Conservation (phyloP, 2,329 filamentous ascomycete species). For the Fusarium illudens region DNA sequence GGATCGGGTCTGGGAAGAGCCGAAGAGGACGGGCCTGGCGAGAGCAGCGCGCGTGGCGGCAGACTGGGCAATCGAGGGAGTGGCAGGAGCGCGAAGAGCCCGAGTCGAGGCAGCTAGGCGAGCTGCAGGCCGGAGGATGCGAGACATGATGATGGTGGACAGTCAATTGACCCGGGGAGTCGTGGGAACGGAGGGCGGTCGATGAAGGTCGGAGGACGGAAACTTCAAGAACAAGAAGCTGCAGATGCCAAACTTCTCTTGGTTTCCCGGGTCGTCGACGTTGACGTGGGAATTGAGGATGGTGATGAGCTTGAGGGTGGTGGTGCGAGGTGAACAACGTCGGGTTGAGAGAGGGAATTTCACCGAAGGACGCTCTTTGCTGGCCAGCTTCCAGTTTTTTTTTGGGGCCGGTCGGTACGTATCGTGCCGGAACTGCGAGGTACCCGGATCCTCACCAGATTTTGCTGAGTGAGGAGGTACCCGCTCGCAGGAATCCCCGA, state of each 20-base stretch:
- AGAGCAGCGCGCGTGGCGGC: slow-evolving; percentile 50
- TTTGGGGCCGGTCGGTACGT: slow-evolving; percentile 45
- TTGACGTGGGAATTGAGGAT: slow-evolving; percentile 39
- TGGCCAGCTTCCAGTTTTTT: slow-evolving; percentile 44
- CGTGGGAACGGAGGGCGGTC: slow-evolving; percentile 21
- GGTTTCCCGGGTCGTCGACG: slow-evolving; percentile 40
- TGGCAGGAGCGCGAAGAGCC: slow-evolving; percentile 46
- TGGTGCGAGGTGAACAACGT: slow-evolving; percentile 40
- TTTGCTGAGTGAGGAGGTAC: slow-evolving; percentile 24
- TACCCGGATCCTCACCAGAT: slow-evolving; percentile 27
- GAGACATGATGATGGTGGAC: slow-evolving; percentile 54
- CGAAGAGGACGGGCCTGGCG: slow-evolving; percentile 50
- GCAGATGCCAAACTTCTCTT: slow-evolving; percentile 36
- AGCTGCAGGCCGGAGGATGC: slow-evolving; percentile 60
- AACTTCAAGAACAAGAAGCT: slow-evolving; percentile 32
- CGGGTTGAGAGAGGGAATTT: slow-evolving; percentile 46
- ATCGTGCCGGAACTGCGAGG: slow-evolving; percentile 42
- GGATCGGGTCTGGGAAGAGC: slow-evolving; percentile 58
- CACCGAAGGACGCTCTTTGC: slow-evolving; percentile 39
- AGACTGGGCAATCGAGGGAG: slow-evolving; percentile 51
- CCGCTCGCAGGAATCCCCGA: slow-evolving; percentile 39
- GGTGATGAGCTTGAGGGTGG: slow-evolving; percentile 37
- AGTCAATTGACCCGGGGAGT: slow-evolving; percentile 38
- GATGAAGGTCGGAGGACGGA: slow-evolving; percentile 19
- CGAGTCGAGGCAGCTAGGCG: slow-evolving; percentile 57